phyloP scores from a whole-genome alignment of 169 alveolate species.

The Plasmodium relictum region DNA sequence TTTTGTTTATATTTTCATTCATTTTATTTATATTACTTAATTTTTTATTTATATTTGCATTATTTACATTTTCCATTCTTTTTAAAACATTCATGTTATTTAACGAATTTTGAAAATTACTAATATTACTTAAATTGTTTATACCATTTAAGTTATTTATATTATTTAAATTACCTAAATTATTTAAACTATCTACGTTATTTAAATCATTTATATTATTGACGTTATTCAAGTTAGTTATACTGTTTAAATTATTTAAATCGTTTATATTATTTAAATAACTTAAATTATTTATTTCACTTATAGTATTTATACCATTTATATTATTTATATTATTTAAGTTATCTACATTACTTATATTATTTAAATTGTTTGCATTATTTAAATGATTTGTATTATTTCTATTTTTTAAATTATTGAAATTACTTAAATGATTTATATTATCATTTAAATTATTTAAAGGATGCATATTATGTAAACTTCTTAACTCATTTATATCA shows the following conservation, averaged over 20 bases:
- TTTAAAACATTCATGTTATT: constrained; percentile 19
- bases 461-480: neutral
- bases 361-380: neutral
- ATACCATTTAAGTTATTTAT: neutral
- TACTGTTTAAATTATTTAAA: neutral
- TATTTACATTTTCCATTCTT: constrained; percentile 18
- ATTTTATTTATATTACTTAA: neutral
- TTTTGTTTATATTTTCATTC: neutral
- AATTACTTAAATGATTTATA: neutral
- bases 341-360: neutral
- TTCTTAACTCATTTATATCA: constrained; percentile 1
- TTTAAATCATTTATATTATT: neutral
- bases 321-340: neutral
- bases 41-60: neutral
- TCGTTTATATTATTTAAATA: neutral
- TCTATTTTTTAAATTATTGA: neutral
- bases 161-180: neutral
- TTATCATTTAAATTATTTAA: neutral
- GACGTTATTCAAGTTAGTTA: neutral
- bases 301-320: neutral
- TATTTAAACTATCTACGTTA: neutral
- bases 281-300: neutral
- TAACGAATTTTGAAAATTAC: neutral
- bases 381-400: neutral
- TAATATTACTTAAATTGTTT: neutral